Evolutionary conservation across 176 grass and related monocot genomes (phyloP).

Genomic region (Avena sativa): DNA sequence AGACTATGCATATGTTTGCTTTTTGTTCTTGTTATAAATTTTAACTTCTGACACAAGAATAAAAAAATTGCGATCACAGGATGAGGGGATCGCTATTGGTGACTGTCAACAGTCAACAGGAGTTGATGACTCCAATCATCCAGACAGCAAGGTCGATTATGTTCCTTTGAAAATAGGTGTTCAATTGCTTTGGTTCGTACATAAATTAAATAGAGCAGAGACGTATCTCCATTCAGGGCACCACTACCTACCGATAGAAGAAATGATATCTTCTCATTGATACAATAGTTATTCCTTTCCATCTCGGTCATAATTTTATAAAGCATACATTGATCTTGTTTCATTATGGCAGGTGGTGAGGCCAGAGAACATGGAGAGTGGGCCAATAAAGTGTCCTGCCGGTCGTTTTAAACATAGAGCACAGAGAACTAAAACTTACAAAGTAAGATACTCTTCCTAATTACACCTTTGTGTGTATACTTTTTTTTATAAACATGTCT

Average conservation of each 20-base stretch:
- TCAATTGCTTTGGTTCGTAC: neutral
- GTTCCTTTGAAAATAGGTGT: conserved; percentile 21
- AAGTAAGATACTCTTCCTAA: conserved; percentile 18
- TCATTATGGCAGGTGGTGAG: neutral
- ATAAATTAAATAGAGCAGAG: neutral
- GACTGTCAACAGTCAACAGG: neutral
- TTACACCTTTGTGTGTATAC: neutral
- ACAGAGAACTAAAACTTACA: conserved; percentile 1
- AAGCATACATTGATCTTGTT: neutral
- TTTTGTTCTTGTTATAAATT: neutral
- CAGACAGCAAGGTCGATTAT: neutral
- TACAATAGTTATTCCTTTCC: neutral
- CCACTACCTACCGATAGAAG: neutral
- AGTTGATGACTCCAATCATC: conserved; percentile 8
- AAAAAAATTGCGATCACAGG: neutral
- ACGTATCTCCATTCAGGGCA: neutral
- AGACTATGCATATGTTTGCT: neutral
- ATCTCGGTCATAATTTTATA: conserved; percentile 11
- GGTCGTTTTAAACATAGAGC: neutral
- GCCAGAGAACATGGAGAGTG: neutral
- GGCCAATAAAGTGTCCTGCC: neutral
- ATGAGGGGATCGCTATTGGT: neutral
- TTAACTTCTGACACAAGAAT: neutral
- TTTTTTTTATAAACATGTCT: neutral
- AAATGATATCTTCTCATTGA: neutral